These are phyloP conservation scores for Aspergillus floridensis DNA, from an alignment of 2,329 filamentous ascomycete genomes.

Conservation along the genomic window DNA sequence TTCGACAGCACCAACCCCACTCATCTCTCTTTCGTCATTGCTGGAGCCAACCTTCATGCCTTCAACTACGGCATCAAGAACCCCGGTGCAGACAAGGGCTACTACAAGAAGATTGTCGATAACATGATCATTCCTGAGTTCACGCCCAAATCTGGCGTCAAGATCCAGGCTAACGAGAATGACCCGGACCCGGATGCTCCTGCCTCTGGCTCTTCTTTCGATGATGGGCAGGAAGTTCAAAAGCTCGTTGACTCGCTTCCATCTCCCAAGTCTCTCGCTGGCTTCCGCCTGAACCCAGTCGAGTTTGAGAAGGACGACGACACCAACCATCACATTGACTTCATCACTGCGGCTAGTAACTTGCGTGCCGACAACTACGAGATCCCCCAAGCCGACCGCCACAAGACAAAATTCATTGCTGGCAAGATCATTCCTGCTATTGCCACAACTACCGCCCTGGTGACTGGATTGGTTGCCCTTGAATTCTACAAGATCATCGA, in stretches of 20 bases:
- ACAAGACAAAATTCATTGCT: conserved; percentile 99
- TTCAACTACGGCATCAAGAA: conserved; percentile 98
- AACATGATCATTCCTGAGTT: conserved; percentile 97
- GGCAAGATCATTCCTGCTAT: conserved; percentile 99
- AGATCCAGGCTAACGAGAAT: conserved; percentile 94
- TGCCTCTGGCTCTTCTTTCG: conserved; percentile 51
- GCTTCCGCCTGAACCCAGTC: conserved; percentile 85
- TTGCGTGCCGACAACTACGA: conserved; percentile 97
- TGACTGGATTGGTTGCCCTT: conserved; percentile 87
- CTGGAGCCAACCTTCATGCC: conserved; percentile 87
- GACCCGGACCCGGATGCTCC: conserved; percentile 87
- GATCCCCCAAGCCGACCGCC: conserved; percentile 84
- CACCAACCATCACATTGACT: conserved; percentile 96
- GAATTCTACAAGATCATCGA: conserved; percentile 97
- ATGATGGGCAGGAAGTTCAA: conserved; percentile 74
- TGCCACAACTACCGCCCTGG: conserved; percentile 91
- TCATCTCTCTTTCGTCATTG: conserved; percentile 82
- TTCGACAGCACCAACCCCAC: conserved; percentile 83
- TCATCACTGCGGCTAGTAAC: conserved; percentile 96
- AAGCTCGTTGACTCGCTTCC: conserved; percentile 72
- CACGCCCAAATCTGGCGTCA: conserved; percentile 81
- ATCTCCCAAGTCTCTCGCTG: conserved; percentile 73
- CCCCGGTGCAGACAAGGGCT: conserved; percentile 66
- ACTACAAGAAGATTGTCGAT: conserved; percentile 78
- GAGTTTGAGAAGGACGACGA: conserved; percentile 99